Evolutionary conservation across 2,329 filamentous ascomycete genomes (phyloP), one percentile per base, ranked within the genome.

Genomic region (Alternaria consortialis): DNA sequence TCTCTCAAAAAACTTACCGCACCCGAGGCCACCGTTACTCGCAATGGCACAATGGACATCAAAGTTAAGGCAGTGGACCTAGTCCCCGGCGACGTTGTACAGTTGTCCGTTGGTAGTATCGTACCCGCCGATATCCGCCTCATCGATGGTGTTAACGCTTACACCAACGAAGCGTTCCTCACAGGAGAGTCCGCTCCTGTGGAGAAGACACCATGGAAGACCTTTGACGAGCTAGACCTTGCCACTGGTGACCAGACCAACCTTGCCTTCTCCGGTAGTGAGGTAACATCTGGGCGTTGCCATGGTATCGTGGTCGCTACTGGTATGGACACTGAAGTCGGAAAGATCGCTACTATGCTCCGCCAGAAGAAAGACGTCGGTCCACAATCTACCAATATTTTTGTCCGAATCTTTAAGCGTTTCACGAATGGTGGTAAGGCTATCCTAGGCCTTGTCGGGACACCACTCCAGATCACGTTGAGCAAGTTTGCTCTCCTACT

Each of bases 401-500:
- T 71, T 13, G 64, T 62, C 42, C 69, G 66, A 53, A 48, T 69
- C 15, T 57, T 53, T 43, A 74, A 68, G 61, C 75, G 71, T 46
- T 74, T 77, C 73, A 69, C 71, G 51, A 78, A 62, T 47, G 80
- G 68, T 59, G 67, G 80, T 47, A 84, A 82, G 72, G 78, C 78
- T 15, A 81, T 92, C 71, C 81, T 91, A 8, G 89, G 90, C 53
- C 84, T 91, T 60, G 85, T 91, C 56, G 93, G 93, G 51, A 97
- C 93, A 1, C 93, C 93, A 0, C 83, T 97, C 46, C 92, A 96
- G 80, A 89, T 90, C 67, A 94, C 92, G 73, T 84, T 97, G 53
- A 92, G 91, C 80, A 93, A 94, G 79, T 90, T 97, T 72, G 93
- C 93, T 29, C 88, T 60, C 27, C 57, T 60, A 37, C 57, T 60